These are phyloP conservation scores for Strobilomyces dryophilus DNA, from an alignment of 768 basidiomycete genomes.

Conservation along the genomic window DNA sequence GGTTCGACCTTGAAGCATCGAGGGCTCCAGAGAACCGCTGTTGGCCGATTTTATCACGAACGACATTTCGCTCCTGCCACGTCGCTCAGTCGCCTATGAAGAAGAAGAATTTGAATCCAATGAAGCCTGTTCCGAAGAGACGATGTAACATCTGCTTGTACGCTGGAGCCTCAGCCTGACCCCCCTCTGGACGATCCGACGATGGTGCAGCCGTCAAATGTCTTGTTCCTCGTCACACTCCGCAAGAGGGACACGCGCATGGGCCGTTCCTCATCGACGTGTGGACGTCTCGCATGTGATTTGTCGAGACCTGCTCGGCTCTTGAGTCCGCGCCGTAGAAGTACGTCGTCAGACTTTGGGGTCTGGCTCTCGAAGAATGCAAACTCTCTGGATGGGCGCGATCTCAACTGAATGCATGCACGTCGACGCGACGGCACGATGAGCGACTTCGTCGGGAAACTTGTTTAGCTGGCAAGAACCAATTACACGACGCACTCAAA, in stretches of 20 bases:
- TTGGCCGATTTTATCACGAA: slow-evolving; percentile 31
- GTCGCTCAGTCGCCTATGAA: slow-evolving; percentile 22
- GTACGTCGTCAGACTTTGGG: slow-evolving; percentile 15
- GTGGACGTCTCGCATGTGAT: slow-evolving; percentile 28
- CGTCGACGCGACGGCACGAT: slow-evolving; percentile 27
- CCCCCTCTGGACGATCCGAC: slow-evolving; percentile 29
- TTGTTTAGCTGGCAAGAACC: slow-evolving; percentile 18
- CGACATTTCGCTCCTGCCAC: slow-evolving; percentile 21
- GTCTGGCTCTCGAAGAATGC: slow-evolving; percentile 24
- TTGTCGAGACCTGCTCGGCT: slow-evolving; percentile 23
- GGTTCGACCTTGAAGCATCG: slow-evolving; percentile 21
- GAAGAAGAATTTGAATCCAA: slow-evolving; percentile 8
- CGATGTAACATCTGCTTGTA: slow-evolving; percentile 10
- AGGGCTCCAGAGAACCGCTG: slow-evolving; percentile 24
- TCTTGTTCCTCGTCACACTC: slow-evolving; percentile 28
- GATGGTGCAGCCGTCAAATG: slow-evolving; percentile 25
- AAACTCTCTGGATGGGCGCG: slow-evolving; percentile 17
- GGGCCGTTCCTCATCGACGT: slow-evolving; percentile 23
- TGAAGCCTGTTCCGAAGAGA: slow-evolving; percentile 27
- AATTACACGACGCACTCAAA: slow-evolving; percentile 20
- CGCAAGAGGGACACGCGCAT: slow-evolving; percentile 25
- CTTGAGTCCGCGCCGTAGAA: slow-evolving; percentile 26
- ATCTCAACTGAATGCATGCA: slow-evolving; percentile 30
- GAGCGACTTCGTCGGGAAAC: slow-evolving; percentile 27
- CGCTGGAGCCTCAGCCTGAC: too few relatives aligned